Percentiles rank a stretch among this genome's conserved stretches.
phyloP scores from a whole-genome alignment of 2,329 filamentous ascomycete genomes.

The Penicillium digitatum region DNA sequence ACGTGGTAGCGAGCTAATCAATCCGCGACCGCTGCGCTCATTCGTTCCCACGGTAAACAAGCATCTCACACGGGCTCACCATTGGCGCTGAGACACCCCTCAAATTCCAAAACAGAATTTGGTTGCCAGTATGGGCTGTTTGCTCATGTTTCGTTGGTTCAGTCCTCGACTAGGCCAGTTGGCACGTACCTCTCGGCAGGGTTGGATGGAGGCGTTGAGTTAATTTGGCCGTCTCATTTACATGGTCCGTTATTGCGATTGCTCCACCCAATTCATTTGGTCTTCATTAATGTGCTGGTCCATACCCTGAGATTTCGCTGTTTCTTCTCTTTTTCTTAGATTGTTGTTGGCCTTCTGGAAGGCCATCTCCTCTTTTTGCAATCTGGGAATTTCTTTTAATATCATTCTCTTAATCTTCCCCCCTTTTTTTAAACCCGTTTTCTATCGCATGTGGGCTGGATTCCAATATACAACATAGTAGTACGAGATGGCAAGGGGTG shows the following conservation, averaged over 20 bases:
- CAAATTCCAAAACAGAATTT: not conserved
- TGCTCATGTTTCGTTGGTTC: slow-evolving; percentile 2
- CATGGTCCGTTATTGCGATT: slow-evolving; percentile 10
- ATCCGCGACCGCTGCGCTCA: slow-evolving; percentile 20
- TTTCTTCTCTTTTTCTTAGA: slow-evolving; percentile 7
- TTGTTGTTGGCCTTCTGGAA: slow-evolving; percentile 37
- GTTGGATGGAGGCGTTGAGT: not conserved
- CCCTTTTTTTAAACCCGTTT: not conserved
- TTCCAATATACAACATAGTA: slow-evolving; percentile 5
- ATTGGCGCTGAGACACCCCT: slow-evolving; percentile 10
- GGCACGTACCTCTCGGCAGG: not conserved
- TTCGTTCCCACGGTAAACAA: slow-evolving; percentile 25
- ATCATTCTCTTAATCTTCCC: slow-evolving; percentile 8
- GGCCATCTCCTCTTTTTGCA: slow-evolving; percentile 33
- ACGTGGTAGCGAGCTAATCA: slow-evolving; percentile 21
- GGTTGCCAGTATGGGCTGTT: not conserved
- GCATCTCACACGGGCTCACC: slow-evolving; percentile 18
- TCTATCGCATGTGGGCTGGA: slow-evolving; percentile 8
- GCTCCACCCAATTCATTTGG: slow-evolving; percentile 19
- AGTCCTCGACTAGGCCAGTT: slow-evolving; percentile 1
- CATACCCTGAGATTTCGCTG: slow-evolving; percentile 4
- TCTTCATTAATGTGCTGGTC: slow-evolving; percentile 15
- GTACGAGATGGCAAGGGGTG: slow-evolving; percentile 28
- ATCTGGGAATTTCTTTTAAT: slow-evolving; percentile 15
- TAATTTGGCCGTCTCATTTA: slow-evolving; percentile 19